These are phyloP conservation scores for Trichosporon coremiiforme DNA, from an alignment of 1,284 basidiomycete species.

Conservation along the genomic window DNA sequence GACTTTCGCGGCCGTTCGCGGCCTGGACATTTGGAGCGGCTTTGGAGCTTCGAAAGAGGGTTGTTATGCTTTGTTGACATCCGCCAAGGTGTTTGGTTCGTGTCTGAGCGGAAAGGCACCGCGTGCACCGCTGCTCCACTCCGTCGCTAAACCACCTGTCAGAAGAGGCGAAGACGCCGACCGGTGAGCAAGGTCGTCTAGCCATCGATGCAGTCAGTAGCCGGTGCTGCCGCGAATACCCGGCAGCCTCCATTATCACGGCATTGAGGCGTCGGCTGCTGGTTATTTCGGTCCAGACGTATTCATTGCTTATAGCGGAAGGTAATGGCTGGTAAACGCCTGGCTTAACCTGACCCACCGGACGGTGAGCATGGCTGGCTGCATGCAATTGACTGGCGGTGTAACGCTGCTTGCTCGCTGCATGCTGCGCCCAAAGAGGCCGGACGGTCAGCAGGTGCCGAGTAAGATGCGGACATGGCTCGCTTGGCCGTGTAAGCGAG, in stretches of 20 bases:
- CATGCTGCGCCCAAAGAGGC: background rate
- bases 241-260: background rate
- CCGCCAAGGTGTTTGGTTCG: background rate
- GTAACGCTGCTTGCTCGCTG: background rate
- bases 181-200: background rate
- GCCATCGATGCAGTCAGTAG: background rate
- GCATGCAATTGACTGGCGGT: background rate
- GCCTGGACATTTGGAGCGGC: conserved; percentile 3
- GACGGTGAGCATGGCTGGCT: background rate
- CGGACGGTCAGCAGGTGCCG: background rate
- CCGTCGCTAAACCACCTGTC: background rate
- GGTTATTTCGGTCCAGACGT: background rate
- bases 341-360: background rate
- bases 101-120: background rate
- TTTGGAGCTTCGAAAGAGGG: conserved; percentile 11
- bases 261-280: background rate
- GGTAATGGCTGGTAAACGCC: background rate
- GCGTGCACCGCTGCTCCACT: background rate
- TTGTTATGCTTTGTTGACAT: background rate
- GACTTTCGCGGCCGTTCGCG: background rate
- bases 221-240: background rate
- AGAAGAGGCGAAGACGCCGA: background rate
- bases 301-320: background rate
- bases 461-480: background rate
- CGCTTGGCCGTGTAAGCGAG: background rate